Percentiles rank a stretch among this genome's conserved stretches.
Evolutionary conservation across 306 rosid genomes (phyloP).

Genomic region (Astragalus membranaceus): DNA sequence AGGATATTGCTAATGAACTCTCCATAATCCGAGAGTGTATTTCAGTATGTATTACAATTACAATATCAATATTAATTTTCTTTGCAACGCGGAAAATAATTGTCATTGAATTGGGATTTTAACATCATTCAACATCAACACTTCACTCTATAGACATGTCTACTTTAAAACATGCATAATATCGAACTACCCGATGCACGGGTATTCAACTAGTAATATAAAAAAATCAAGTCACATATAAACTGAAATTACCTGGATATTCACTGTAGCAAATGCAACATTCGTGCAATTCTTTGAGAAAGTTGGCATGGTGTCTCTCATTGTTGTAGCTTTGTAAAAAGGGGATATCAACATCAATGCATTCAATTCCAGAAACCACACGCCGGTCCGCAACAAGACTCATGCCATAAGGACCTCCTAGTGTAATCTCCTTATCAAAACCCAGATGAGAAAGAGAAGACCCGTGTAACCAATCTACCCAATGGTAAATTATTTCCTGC

Average conservation of each 20-base stretch:
- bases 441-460: conserved; percentile 65
- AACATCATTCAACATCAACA: no score
- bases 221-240: conserved; percentile 3
- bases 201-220: background rate
- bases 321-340: conserved; percentile 50
- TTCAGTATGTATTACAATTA: no score
- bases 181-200: no score
- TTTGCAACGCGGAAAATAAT: no score
- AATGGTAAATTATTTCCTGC: conserved; percentile 75
- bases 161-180: no score
- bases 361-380: conserved; percentile 46
- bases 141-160: no score
- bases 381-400: conserved; percentile 47
- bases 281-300: conserved; percentile 52
- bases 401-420: conserved; percentile 67
- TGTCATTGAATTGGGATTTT: no score
- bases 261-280: conserved; percentile 79
- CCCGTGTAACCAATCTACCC: conserved; percentile 84
- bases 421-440: conserved; percentile 52
- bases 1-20: no score
- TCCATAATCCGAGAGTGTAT: no score
- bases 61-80: no score
- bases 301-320: conserved; percentile 54
- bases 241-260: conserved; percentile 51
- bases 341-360: conserved; percentile 67